These are phyloP conservation scores for Xerocomus spinulosus DNA, from an alignment of 768 basidiomycete genomes.

Conservation along the genomic window DNA sequence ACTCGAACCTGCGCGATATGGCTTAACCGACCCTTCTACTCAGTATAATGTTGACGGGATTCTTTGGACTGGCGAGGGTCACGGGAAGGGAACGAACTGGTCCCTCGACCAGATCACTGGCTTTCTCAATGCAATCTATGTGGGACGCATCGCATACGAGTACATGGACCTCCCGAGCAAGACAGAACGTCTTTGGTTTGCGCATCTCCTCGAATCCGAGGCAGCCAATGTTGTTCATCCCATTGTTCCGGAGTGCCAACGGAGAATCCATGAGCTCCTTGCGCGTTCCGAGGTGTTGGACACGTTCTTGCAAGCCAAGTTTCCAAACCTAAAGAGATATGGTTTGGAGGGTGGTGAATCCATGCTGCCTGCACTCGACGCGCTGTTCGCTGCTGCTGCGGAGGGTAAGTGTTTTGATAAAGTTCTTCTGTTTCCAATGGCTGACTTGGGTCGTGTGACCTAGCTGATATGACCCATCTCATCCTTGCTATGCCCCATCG, in stretches of 20 bases:
- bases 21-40: constrained; percentile 49
- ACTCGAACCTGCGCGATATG: constrained; percentile 72
- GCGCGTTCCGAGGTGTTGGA: constrained; percentile 79
- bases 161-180: constrained; percentile 87
- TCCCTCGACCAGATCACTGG: constrained; percentile 63
- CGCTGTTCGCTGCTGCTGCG: constrained; percentile 65
- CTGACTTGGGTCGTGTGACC: constrained; percentile 1
- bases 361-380: constrained; percentile 85
- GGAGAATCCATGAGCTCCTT: constrained; percentile 63
- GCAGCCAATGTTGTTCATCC: constrained; percentile 29
- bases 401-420: constrained; percentile 36
- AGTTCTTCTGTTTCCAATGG: neutral
- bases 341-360: constrained; percentile 92
- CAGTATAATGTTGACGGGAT: constrained; percentile 77
- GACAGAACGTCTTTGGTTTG: constrained; percentile 86
- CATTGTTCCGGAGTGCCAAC: constrained; percentile 38
- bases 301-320: constrained; percentile 80
- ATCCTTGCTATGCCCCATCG: constrained; percentile 86
- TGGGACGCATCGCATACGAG: constrained; percentile 86
- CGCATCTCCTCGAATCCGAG: constrained; percentile 68
- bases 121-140: constrained; percentile 71
- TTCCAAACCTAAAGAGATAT: constrained; percentile 84
- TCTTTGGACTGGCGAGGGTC: constrained; percentile 53
- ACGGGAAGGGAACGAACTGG: constrained; percentile 45
- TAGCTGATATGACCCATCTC: constrained; percentile 65